Percentiles rank a stretch among this genome's conserved stretches.
Conservation (phyloP, 305 asterid genomes). For the Fraxinus ornus region DNA sequence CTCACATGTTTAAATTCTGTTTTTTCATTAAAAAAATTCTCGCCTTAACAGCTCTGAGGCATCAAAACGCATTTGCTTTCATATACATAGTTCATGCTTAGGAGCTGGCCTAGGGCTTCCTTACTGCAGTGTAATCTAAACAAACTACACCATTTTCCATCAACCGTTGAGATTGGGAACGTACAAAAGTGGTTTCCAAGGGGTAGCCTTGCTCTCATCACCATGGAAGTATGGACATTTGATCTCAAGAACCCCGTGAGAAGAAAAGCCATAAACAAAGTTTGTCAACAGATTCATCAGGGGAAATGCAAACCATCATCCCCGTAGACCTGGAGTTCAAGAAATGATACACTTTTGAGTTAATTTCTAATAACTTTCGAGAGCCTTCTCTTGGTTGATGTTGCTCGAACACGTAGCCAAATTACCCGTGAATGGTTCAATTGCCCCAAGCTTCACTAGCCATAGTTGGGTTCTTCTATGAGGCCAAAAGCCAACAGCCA, state of each 20-base stretch:
- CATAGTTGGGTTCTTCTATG: conserved; percentile 62
- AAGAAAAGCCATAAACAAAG: conserved; percentile 41
- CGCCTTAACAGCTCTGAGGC: conserved; percentile 49
- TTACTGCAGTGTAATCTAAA: conserved; percentile 57
- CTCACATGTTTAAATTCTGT: no score
- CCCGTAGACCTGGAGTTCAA: conserved; percentile 54
- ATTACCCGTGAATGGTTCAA: conserved; percentile 67
- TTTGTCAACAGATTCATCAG: conserved; percentile 57
- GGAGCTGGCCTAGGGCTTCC: conserved; percentile 58
- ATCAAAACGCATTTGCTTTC: conserved; percentile 49
- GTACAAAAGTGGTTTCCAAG: conserved; percentile 68
- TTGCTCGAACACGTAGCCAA: conserved; percentile 69
- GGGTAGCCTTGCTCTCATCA: conserved; percentile 43
- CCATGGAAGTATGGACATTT: conserved; percentile 74
- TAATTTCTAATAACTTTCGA: conserved; percentile 56
- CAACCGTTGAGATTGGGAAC: conserved; percentile 85
- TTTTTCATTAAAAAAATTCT: conserved; percentile 21
- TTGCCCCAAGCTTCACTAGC: conserved; percentile 74
- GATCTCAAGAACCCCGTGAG: conserved; percentile 65
- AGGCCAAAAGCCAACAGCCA: conserved; percentile 60
- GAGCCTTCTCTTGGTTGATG: conserved; percentile 70
- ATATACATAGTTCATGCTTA: conserved; percentile 49
- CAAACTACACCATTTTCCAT: conserved; percentile 88
- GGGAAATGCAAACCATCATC: conserved; percentile 69
- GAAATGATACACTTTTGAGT: conserved; percentile 51